A percentile compares a stretch with the other conserved stretches of the same genome.
Evolutionary conservation across 192 early-diverging fungal genomes (phyloP).

Genomic region (Chytriomyces sp.): DNA sequence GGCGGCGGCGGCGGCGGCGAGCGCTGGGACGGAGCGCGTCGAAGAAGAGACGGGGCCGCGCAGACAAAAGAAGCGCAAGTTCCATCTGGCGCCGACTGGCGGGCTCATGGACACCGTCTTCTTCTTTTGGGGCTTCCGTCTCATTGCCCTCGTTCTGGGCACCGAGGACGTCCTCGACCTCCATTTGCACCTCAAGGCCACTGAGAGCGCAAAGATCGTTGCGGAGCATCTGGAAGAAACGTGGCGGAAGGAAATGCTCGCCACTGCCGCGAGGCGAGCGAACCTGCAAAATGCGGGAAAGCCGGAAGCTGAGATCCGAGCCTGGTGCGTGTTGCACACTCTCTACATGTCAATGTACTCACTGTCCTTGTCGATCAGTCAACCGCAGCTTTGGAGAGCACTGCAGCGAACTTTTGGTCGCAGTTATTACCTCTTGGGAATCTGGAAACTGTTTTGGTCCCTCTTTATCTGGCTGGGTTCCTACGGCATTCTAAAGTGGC

Average conservation of each 20-base stretch:
- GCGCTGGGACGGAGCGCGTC: not conserved
- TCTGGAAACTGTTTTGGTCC: slow-evolving; percentile 68
- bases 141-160: slow-evolving; percentile 34
- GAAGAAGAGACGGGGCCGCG: not conserved
- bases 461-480: slow-evolving; percentile 62
- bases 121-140: slow-evolving; percentile 64
- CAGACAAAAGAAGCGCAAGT: slow-evolving; percentile 34
- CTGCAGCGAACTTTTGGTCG: slow-evolving; percentile 60
- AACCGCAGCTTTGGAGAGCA: slow-evolving; percentile 56
- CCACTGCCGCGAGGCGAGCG: not conserved
- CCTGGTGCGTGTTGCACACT: not conserved
- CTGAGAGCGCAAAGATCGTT: slow-evolving; percentile 57
- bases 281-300: not conserved
- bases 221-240: slow-evolving; percentile 54
- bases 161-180: slow-evolving; percentile 48
- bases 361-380: too few species aligned
- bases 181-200: slow-evolving; percentile 51
- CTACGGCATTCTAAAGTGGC: slow-evolving; percentile 55
- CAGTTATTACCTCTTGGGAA: slow-evolving; percentile 53
- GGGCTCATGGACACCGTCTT: slow-evolving; percentile 61
- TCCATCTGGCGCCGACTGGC: slow-evolving; percentile 38
- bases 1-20: too few species aligned
- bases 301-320: not conserved
- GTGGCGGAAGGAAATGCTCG: slow-evolving; percentile 53
- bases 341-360: too few species aligned